A percentile compares a stretch with the other conserved stretches of the same genome.
These are phyloP conservation scores for Pulveroboletus sp. DNA, from an alignment of 768 basidiomycete species.

Conservation along the genomic window DNA sequence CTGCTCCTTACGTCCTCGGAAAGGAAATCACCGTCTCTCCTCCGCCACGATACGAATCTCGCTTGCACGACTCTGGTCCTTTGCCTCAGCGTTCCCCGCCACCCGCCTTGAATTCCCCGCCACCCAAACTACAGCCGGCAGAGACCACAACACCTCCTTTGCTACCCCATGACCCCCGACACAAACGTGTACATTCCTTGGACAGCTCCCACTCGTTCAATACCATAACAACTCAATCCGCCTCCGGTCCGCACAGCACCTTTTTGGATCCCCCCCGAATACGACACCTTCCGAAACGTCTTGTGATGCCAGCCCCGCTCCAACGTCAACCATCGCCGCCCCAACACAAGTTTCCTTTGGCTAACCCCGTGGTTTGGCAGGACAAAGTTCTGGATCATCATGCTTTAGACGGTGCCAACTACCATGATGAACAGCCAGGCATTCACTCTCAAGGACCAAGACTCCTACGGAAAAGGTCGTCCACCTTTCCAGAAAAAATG, in stretches of 20 bases:
- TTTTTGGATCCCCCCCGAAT: slow-evolving; percentile 17
- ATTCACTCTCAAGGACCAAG: slow-evolving; percentile 16
- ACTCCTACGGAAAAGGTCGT: slow-evolving; percentile 23
- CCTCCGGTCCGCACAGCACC: slow-evolving; percentile 7
- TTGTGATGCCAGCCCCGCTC: slow-evolving; percentile 75
- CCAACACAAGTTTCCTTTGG: slow-evolving; percentile 13
- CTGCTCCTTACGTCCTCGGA: slow-evolving; percentile 14
- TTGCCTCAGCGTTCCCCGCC: slow-evolving; percentile 7
- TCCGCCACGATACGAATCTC: slow-evolving; percentile 22
- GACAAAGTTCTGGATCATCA: slow-evolving; percentile 9
- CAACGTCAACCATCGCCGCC: slow-evolving; percentile 33
- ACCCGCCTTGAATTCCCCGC: background rate
- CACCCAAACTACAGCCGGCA: slow-evolving; percentile 4
- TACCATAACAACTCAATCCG: slow-evolving; percentile 1
- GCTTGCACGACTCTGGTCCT: slow-evolving; percentile 1
- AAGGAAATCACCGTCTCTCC: slow-evolving; percentile 16
- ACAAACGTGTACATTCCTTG: slow-evolving; percentile 9
- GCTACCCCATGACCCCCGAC: slow-evolving; percentile 1
- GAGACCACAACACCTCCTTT: slow-evolving; percentile 1
- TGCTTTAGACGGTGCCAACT: background rate
- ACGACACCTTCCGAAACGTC: slow-evolving; percentile 54
- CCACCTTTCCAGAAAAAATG: slow-evolving; percentile 21
- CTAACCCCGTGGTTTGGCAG: background rate
- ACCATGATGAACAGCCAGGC: slow-evolving; percentile 5
- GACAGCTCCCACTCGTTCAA: slow-evolving; percentile 7